Percentiles rank a stretch among this genome's conserved stretches.
phyloP scores from a whole-genome alignment of 345 rosid species.

The Raphanus raphanistrum region DNA sequence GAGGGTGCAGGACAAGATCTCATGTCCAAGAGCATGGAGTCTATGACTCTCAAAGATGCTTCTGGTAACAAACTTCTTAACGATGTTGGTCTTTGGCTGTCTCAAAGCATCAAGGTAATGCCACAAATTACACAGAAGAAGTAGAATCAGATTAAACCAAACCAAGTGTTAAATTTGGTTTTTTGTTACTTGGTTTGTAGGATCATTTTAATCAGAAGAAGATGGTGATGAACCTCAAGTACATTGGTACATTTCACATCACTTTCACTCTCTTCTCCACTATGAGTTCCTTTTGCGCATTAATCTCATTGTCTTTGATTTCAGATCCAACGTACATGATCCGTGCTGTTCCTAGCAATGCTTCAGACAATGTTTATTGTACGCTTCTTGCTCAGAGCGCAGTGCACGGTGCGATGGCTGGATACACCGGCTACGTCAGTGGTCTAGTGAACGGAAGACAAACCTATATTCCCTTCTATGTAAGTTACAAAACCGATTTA shows the following conservation, averaged over 20 bases:
- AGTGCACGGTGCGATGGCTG: constrained; percentile 92
- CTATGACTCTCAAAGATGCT: constrained; percentile 54
- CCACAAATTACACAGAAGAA: background rate
- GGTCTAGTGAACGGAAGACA: constrained; percentile 87
- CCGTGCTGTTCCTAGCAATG: constrained; percentile 81
- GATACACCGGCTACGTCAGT: constrained; percentile 74
- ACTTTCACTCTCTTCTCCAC: constrained; percentile 4
- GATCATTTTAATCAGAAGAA: constrained; percentile 58
- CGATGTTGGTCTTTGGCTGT: constrained; percentile 73
- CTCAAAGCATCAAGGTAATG: constrained; percentile 66
- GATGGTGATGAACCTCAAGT: constrained; percentile 74
- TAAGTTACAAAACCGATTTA: constrained; percentile 38
- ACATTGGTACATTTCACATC: constrained; percentile 50
- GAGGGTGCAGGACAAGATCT: constrained; percentile 87
- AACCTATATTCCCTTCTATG: constrained; percentile 77
- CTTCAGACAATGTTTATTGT: constrained; percentile 86
- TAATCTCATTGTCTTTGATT: background rate
- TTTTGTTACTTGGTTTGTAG: constrained; percentile 29
- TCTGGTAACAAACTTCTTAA: constrained; percentile 85
- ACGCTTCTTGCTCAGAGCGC: constrained; percentile 88
- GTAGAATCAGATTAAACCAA: background rate
- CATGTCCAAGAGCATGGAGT: constrained; percentile 52
- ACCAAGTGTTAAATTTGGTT: background rate
- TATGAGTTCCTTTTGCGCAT: background rate
- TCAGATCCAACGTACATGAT: constrained; percentile 93